Conservation (phyloP, 108 stramenopile genomes). For the Schizochytrium sp. region DNA sequence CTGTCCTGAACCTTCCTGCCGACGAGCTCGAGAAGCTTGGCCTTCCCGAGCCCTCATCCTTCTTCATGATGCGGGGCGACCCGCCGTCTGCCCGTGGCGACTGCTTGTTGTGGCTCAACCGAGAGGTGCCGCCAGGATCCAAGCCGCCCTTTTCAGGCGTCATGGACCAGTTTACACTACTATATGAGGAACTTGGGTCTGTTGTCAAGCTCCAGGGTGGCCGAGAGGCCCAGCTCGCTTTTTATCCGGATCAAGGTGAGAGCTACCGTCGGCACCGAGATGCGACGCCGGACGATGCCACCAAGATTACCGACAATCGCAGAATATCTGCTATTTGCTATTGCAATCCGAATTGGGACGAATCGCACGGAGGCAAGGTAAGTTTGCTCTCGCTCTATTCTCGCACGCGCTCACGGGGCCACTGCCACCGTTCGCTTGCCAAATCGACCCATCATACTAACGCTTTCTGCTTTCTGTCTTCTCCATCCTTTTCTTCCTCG, state of each 20-base stretch:
- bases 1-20: not conserved
- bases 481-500: too few relatives aligned
- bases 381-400: not conserved
- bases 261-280: constrained; percentile 3
- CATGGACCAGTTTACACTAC: not conserved
- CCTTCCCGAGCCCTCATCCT: not conserved
- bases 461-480: too few relatives aligned
- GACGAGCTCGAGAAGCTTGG: not conserved
- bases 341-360: not conserved
- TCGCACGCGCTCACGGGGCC: too few relatives aligned
- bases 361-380: not conserved
- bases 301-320: not conserved
- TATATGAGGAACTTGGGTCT: not conserved
- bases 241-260: not conserved
- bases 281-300: not conserved
- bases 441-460: too few relatives aligned
- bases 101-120: not conserved
- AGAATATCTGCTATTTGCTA: constrained; percentile 2
- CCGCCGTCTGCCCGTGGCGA: not conserved
- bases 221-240: not conserved
- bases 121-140: not conserved
- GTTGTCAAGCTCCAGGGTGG: not conserved
- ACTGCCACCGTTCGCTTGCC: too few relatives aligned
- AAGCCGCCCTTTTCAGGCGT: not conserved
- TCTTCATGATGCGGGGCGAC: constrained; percentile 10